Conservation (phyloP, 2,329 filamentous ascomycete species). For the Pestalotiopsis sp. region DNA sequence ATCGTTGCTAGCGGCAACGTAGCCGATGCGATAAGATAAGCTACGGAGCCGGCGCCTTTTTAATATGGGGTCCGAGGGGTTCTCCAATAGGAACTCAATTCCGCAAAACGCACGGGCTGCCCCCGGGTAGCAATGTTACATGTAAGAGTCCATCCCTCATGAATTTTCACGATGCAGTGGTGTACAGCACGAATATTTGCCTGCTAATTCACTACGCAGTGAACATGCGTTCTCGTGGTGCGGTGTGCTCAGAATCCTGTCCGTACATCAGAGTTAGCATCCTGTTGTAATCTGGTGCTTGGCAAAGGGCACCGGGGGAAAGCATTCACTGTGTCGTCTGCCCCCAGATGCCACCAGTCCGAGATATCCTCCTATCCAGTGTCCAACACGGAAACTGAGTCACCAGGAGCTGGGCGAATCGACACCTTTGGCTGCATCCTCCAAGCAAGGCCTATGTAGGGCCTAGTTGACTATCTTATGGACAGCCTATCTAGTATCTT, state of each 20-base stretch:
- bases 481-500: background rate
- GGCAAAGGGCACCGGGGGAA: background rate
- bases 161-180: no score
- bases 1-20: constrained; percentile 10
- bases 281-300: background rate
- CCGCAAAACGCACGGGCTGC: background rate
- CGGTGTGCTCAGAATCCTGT: background rate
- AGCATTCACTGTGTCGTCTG: background rate
- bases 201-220: no score
- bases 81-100: background rate
- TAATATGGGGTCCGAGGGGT: background rate
- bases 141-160: no score
- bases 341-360: background rate
- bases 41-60: background rate
- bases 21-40: constrained; percentile 8
- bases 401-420: background rate
- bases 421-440: background rate
- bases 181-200: no score
- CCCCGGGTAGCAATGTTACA: background rate
- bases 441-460: background rate
- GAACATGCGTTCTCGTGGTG: background rate
- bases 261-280: background rate
- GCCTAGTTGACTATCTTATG: background rate
- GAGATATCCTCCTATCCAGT: background rate
- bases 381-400: background rate